Percentiles rank a stretch among this genome's conserved stretches.
These are phyloP conservation scores for Heimioporus sp. DNA, from an alignment of 768 basidiomycete species.

Conservation along the genomic window DNA sequence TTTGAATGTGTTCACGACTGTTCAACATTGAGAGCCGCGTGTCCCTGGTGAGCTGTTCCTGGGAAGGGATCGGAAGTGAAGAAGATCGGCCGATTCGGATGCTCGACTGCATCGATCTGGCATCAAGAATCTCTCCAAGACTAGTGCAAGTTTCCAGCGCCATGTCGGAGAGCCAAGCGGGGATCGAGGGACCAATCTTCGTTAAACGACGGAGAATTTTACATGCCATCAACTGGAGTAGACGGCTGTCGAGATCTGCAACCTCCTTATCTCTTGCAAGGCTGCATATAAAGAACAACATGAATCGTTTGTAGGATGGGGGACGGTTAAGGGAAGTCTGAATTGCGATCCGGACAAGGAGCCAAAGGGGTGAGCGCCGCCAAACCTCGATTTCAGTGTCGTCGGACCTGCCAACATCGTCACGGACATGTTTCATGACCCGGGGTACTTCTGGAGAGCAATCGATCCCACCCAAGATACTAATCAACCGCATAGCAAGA, in stretches of 20 bases:
- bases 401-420: neutral
- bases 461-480: neutral
- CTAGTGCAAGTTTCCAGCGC: no score
- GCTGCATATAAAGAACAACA: conserved; percentile 22
- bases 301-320: conserved; percentile 29
- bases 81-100: conserved; percentile 17
- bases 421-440: neutral
- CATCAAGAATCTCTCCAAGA: conserved; percentile 22
- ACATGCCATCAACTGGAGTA: conserved; percentile 24
- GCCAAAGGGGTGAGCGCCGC: conserved; percentile 41
- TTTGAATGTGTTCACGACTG: conserved; percentile 27
- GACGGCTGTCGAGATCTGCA: conserved; percentile 18
- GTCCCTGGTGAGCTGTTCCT: no score
- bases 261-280: no score
- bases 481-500: no score
- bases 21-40: conserved; percentile 31
- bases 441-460: neutral
- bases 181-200: conserved; percentile 14
- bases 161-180: conserved; percentile 37
- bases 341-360: conserved; percentile 41
- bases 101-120: conserved; percentile 33
- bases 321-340: conserved; percentile 33
- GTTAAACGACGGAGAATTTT: conserved; percentile 17
- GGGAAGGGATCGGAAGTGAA: conserved; percentile 17
- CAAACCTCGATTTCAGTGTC: no score